Conservation (phyloP, 345 rosid species). For the Adansonia digitata region DNA sequence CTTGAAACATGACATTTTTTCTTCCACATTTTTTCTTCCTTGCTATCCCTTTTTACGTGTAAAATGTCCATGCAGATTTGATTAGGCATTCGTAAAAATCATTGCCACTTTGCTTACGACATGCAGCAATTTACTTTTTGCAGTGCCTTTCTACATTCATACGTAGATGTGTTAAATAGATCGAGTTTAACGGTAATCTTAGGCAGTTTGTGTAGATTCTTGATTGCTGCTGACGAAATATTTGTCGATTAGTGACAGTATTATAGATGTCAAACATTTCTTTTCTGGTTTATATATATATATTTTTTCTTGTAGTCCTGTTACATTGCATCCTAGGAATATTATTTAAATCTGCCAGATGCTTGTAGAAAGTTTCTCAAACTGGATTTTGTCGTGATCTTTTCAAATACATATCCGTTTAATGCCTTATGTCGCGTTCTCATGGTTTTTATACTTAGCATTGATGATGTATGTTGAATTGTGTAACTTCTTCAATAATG, state of each 20-base stretch:
- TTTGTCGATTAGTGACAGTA: neutral
- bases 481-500: neutral
- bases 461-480: neutral
- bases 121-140: neutral
- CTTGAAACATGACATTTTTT: neutral
- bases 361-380: neutral
- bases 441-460: neutral
- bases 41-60: neutral
- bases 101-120: neutral
- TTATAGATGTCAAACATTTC: neutral
- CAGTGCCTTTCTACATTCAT: neutral
- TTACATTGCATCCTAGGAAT: conserved; percentile 1
- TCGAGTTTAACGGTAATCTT: neutral
- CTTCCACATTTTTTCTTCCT: neutral
- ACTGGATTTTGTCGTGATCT: neutral
- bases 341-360: neutral
- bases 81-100: neutral
- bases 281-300: neutral
- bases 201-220: neutral
- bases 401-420: neutral
- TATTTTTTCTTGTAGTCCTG: neutral
- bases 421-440: neutral
- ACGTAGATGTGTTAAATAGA: neutral
- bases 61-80: neutral
- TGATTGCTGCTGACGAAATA: neutral